A percentile compares a stretch with the other conserved stretches of the same genome.
Conservation (phyloP, 257 asterid species). For the Solanum virginianum region DNA sequence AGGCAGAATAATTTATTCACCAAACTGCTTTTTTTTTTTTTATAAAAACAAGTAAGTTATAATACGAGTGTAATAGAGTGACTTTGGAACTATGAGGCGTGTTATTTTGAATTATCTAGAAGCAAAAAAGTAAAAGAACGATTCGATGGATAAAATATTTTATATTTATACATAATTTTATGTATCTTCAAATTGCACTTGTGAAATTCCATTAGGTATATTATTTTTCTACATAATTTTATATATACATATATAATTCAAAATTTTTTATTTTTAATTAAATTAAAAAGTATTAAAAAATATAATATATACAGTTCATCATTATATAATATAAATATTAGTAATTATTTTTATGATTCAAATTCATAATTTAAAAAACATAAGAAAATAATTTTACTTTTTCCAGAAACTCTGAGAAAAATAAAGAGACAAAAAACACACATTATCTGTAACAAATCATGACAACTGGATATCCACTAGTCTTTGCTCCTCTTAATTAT, state of each 20-base stretch:
- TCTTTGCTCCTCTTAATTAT: background rate
- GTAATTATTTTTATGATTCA: no score
- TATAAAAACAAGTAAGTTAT: background rate
- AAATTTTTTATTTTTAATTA: no score
- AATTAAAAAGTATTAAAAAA: background rate
- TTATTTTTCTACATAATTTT: no score
- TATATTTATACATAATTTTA: background rate
- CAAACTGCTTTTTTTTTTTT: no score
- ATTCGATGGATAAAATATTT: no score
- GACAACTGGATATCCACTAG: background rate
- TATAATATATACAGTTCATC: background rate
- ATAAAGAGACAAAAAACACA: background rate
- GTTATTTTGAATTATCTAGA: background rate
- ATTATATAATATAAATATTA: no score
- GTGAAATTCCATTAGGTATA: accelerated
- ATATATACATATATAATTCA: no score
- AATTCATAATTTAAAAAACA: no score
- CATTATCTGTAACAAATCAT: background rate
- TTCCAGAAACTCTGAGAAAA: background rate
- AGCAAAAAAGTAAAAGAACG: background rate
- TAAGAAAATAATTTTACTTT: no score
- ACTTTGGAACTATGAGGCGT: background rate
- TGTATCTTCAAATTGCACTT: no score
- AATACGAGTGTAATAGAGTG: background rate
- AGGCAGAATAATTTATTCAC: background rate